Percentiles rank a stretch among this genome's conserved stretches.
These are phyloP conservation scores for Geranium incanum DNA, from an alignment of 441 rosid species.

Conservation along the genomic window DNA sequence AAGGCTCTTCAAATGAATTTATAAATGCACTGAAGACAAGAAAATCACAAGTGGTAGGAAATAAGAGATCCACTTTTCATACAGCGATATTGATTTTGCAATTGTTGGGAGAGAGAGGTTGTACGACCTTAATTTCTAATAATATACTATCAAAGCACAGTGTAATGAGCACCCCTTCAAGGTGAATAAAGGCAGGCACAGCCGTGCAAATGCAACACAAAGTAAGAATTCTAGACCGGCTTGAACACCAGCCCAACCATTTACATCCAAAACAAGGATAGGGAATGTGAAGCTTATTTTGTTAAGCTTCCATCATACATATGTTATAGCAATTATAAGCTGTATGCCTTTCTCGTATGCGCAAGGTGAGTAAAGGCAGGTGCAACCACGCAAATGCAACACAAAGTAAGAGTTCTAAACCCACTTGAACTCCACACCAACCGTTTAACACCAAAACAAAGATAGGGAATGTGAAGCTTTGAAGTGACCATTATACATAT, in stretches of 20 bases:
- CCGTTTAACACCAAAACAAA: background rate
- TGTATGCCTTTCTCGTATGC: constrained; percentile 16
- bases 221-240: background rate
- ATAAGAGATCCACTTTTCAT: background rate
- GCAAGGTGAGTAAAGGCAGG: background rate
- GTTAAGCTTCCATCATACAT: background rate
- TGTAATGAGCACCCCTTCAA: background rate
- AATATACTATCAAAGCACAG: background rate
- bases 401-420: background rate
- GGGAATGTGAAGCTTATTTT: background rate
- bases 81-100: background rate
- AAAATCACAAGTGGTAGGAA: background rate
- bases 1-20: background rate
- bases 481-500: background rate
- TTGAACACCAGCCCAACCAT: background rate
- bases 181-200: background rate
- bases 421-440: background rate
- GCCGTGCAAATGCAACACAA: background rate
- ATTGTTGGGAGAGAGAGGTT: background rate
- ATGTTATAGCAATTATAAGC: background rate
- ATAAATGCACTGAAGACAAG: background rate
- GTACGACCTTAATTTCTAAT: background rate
- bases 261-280: background rate
- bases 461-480: background rate
- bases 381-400: background rate